A percentile compares a stretch with the other conserved stretches of the same genome.
Conservation (phyloP, 2,329 filamentous ascomycete genomes). For the Paecilomyces sp. region DNA sequence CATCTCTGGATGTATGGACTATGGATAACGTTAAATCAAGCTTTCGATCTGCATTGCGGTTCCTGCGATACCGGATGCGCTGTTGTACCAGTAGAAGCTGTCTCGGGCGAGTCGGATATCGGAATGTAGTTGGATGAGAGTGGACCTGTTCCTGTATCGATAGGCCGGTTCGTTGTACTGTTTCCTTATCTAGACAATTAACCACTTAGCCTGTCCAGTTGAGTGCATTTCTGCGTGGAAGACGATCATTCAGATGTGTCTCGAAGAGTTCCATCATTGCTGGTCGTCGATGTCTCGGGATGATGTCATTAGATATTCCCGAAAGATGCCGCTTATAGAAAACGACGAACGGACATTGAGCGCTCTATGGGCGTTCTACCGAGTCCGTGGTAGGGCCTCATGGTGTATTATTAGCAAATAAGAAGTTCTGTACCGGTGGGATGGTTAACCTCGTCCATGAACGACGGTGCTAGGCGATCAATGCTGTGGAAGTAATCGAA, state of each 20-base stretch:
- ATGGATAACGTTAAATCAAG: not conserved
- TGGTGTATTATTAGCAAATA: not conserved
- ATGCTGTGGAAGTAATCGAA: not conserved
- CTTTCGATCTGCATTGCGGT: not conserved
- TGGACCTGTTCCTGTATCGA: not conserved
- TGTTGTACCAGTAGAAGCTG: not conserved
- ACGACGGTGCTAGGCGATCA: not conserved
- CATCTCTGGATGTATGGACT: not conserved
- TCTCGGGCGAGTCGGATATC: not conserved
- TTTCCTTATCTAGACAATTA: not conserved
- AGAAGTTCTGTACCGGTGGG: no score
- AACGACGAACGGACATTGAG: not conserved
- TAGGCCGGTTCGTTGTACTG: not conserved
- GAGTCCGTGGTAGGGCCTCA: not conserved
- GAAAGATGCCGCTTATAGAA: not conserved
- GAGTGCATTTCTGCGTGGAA: not conserved
- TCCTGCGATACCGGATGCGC: slow-evolving; percentile 1
- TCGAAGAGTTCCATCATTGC: not conserved
- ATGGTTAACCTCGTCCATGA: not conserved
- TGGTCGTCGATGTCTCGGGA: not conserved
- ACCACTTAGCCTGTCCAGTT: not conserved
- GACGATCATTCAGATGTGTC: not conserved
- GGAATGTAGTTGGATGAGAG: not conserved
- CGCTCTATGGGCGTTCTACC: not conserved
- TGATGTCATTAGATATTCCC: slow-evolving; percentile 3